Evolutionary conservation across 2,329 filamentous ascomycete species (phyloP).

Genomic region (Furcasterigmium furcatum): DNA sequence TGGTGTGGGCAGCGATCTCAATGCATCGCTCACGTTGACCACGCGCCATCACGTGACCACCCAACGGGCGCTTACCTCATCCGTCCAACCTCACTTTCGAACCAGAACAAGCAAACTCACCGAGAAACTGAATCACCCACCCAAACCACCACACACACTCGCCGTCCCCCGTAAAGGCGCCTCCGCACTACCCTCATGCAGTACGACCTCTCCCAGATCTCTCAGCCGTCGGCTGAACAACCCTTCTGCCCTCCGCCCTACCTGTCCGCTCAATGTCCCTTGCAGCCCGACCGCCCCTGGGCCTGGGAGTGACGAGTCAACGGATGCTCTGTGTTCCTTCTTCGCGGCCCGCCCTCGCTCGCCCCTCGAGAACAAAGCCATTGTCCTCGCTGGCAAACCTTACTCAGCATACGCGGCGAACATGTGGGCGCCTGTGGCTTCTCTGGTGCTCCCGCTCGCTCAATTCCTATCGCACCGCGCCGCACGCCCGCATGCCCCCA

Average conservation of each 20-base stretch:
- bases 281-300: background rate
- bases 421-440: background rate
- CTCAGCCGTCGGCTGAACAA: background rate
- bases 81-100: background rate
- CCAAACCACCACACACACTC: background rate
- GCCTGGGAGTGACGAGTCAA: background rate
- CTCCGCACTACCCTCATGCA: background rate
- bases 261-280: background rate
- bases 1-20: background rate
- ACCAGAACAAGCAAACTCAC: background rate
- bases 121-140: background rate
- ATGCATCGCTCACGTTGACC: background rate
- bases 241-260: background rate
- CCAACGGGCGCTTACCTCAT: background rate
- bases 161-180: background rate
- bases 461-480: background rate
- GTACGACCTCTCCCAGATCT: conserved; percentile 1
- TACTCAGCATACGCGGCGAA: background rate
- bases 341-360: no score
- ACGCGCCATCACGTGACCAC: conserved; percentile 2
- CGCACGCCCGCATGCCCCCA: background rate
- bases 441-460: background rate
- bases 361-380: background rate
- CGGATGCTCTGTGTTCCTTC: no score
- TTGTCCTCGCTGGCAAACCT: background rate